These are phyloP conservation scores for Xylona heveae DNA, from an alignment of 495 filamentous ascomycete species.

Conservation along the genomic window DNA sequence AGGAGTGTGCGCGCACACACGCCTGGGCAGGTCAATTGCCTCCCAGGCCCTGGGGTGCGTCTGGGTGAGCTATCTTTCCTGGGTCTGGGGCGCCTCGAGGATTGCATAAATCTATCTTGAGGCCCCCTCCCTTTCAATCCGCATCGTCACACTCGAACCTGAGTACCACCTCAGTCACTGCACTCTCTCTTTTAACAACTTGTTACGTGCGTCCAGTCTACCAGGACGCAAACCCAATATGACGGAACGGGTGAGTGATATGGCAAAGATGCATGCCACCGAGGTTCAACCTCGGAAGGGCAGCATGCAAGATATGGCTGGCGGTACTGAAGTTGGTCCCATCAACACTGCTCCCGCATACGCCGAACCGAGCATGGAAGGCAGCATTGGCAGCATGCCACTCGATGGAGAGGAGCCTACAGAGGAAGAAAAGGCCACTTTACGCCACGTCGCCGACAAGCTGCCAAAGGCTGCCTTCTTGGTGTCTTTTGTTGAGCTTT, in stretches of 20 bases:
- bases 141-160: no score
- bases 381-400: slow-evolving; percentile 7
- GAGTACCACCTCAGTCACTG: no score
- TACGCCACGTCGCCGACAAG: slow-evolving; percentile 32
- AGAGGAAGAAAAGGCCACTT: slow-evolving; percentile 25
- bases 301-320: slow-evolving; percentile 5
- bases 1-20: no score
- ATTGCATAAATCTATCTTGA: no score
- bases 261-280: slow-evolving; percentile 2
- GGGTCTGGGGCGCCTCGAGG: no score
- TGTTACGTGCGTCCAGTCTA: no score
- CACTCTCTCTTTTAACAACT: no score
- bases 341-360: slow-evolving; percentile 1
- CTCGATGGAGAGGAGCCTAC: slow-evolving; percentile 30
- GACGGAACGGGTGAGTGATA: not conserved
- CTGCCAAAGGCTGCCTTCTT: slow-evolving; percentile 34
- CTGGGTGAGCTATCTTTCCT: no score
- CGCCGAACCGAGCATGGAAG: not conserved
- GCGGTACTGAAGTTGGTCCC: slow-evolving; percentile 5
- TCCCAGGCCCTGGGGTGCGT: no score
- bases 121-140: no score
- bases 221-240: no score
- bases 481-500: slow-evolving; percentile 38
- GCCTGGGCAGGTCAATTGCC: no score
- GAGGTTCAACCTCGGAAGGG: slow-evolving; percentile 4